Percentiles rank a stretch among this genome's conserved stretches.
Conservation (phyloP, 2,329 filamentous ascomycete genomes). For the Clonostachys rosea region DNA sequence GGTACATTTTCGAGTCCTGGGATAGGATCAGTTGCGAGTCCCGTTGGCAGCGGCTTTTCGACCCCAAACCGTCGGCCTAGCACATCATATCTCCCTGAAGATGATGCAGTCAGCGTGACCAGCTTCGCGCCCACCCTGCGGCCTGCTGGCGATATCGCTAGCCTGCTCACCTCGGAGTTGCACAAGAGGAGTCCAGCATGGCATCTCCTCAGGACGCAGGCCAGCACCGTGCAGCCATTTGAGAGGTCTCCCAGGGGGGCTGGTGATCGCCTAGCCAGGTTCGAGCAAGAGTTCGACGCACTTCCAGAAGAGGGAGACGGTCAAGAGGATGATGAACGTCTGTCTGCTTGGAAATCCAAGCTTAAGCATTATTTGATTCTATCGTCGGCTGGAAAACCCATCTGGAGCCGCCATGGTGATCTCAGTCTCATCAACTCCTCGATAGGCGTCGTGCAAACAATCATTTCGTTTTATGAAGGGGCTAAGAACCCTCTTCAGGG, state of each 20-base stretch:
- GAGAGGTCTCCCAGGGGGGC: slow-evolving; percentile 40
- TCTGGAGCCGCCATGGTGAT: slow-evolving; percentile 93
- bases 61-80: slow-evolving; percentile 25
- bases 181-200: slow-evolving; percentile 64
- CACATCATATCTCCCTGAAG: slow-evolving; percentile 40
- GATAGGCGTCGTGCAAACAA: slow-evolving; percentile 92
- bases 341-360: slow-evolving; percentile 82
- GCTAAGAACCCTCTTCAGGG: slow-evolving; percentile 71
- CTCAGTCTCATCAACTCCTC: slow-evolving; percentile 86
- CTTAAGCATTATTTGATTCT: slow-evolving; percentile 96
- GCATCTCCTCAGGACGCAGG: slow-evolving; percentile 60
- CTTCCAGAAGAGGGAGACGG: slow-evolving; percentile 52
- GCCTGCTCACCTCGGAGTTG: slow-evolving; percentile 70
- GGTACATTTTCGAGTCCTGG: slow-evolving; percentile 52
- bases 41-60: slow-evolving; percentile 30
- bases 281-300: slow-evolving; percentile 73
- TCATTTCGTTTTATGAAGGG: slow-evolving; percentile 93
- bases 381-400: slow-evolving; percentile 93
- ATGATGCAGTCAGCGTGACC: slow-evolving; percentile 61
- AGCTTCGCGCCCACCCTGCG: slow-evolving; percentile 62
- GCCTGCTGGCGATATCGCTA: slow-evolving; percentile 69
- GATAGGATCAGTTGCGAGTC: slow-evolving; percentile 26
- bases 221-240: slow-evolving; percentile 55
- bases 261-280: slow-evolving; percentile 57
- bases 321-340: slow-evolving; percentile 49